Conservation (phyloP, 1,284 basidiomycete genomes). For the Cryptococcus floricola region DNA sequence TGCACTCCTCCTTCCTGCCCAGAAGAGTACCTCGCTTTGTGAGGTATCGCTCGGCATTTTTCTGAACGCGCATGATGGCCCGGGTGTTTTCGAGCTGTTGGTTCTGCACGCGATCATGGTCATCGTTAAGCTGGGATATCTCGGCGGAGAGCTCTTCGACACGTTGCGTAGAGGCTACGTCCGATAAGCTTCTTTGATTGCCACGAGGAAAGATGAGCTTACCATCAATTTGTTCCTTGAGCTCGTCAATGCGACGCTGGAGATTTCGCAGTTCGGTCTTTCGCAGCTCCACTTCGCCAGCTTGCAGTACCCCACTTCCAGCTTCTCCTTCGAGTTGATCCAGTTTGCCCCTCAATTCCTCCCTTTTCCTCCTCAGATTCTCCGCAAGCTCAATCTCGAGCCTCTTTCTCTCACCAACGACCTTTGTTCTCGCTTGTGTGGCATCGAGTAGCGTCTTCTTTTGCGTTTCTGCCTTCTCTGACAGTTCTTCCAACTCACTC, state of each 20-base stretch:
- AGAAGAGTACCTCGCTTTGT: slow-evolving; percentile 82
- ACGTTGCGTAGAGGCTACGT: slow-evolving; percentile 50
- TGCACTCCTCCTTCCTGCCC: slow-evolving; percentile 84
- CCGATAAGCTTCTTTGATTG: neutral
- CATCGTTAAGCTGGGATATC: slow-evolving; percentile 62
- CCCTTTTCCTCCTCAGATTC: slow-evolving; percentile 69
- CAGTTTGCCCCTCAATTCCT: slow-evolving; percentile 72
- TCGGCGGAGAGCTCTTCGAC: slow-evolving; percentile 61
- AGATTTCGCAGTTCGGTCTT: slow-evolving; percentile 65
- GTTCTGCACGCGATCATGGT: slow-evolving; percentile 71
- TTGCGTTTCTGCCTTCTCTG: slow-evolving; percentile 68
- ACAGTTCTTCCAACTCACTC: slow-evolving; percentile 63
- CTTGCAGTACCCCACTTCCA: slow-evolving; percentile 58
- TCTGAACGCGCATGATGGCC: slow-evolving; percentile 82
- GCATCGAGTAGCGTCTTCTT: slow-evolving; percentile 68
- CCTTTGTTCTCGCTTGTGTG: slow-evolving; percentile 67
- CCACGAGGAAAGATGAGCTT: slow-evolving; percentile 19
- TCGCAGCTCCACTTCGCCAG: slow-evolving; percentile 61
- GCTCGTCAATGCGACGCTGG: slow-evolving; percentile 60
- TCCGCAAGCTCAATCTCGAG: slow-evolving; percentile 93
- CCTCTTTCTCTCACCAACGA: slow-evolving; percentile 70
- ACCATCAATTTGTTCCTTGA: slow-evolving; percentile 66
- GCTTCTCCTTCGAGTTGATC: slow-evolving; percentile 65
- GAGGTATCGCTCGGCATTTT: slow-evolving; percentile 89
- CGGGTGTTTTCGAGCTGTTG: slow-evolving; percentile 82